Conservation (phyloP, 164 flowering plant genomes). For the Berberis vulgaris region DNA sequence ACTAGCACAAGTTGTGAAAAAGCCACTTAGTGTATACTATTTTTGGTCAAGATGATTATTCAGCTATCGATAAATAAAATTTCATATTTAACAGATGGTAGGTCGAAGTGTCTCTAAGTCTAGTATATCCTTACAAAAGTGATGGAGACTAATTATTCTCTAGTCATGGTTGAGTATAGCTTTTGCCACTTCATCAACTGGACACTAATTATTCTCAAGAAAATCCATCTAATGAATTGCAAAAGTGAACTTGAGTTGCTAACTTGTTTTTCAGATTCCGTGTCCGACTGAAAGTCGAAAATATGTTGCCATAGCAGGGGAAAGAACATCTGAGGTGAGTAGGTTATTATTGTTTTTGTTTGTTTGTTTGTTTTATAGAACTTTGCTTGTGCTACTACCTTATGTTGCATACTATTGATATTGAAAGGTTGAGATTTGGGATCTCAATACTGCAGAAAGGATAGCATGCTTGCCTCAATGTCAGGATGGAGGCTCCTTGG, state of each 20-base stretch:
- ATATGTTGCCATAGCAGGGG: conserved; percentile 69
- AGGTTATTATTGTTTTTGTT: not conserved
- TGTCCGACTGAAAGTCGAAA: conserved; percentile 26
- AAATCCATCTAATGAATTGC: not conserved
- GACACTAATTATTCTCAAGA: too few species aligned
- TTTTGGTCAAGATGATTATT: too few species aligned
- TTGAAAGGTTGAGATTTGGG: conserved; percentile 86
- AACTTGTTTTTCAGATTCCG: conserved; percentile 17
- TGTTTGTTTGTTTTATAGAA: not conserved
- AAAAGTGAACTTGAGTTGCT: conserved; percentile 1
- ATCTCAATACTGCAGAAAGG: conserved; percentile 58
- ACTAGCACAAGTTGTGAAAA: too few species aligned
- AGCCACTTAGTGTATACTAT: too few species aligned
- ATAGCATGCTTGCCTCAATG: conserved; percentile 34
- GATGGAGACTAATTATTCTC: too few species aligned
- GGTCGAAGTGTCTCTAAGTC: too few species aligned
- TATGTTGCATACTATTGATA: conserved; percentile 12
- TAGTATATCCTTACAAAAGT: too few species aligned
- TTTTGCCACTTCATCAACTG: too few species aligned
- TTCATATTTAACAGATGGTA: too few species aligned
- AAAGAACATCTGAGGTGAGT: conserved; percentile 54
- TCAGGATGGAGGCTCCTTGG: conserved; percentile 19
- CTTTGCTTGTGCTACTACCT: conserved; percentile 7
- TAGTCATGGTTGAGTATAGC: too few species aligned
- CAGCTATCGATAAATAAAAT: too few species aligned